Conservation (phyloP, 768 basidiomycete genomes). For the Tricholomella constricta region DNA sequence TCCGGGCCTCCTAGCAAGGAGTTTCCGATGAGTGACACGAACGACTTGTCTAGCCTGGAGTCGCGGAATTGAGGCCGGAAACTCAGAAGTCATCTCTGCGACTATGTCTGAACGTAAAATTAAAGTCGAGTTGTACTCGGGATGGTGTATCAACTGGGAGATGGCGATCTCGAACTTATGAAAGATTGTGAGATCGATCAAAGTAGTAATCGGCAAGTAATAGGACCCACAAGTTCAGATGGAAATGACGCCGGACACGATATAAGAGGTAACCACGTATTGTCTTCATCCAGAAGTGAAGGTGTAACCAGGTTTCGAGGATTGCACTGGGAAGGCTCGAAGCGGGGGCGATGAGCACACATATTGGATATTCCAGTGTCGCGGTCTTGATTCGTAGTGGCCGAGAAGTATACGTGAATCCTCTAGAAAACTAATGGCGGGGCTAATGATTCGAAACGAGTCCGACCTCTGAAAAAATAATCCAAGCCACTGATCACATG, state of each 20-base stretch:
- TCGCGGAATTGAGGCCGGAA: slow-evolving; percentile 35
- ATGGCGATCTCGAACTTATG: slow-evolving; percentile 74
- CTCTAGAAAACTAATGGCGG: no score
- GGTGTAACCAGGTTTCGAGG: background rate
- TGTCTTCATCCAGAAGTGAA: slow-evolving; percentile 6
- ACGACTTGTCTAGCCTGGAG: slow-evolving; percentile 40
- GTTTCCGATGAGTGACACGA: slow-evolving; percentile 61
- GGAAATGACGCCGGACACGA: slow-evolving; percentile 45
- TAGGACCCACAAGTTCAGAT: slow-evolving; percentile 39
- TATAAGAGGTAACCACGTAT: slow-evolving; percentile 37
- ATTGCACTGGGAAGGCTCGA: slow-evolving; percentile 18
- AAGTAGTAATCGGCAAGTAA: background rate
- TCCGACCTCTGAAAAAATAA: no score
- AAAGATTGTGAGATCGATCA: background rate
- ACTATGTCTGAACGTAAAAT: slow-evolving; percentile 83
- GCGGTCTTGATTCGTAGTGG: no score
- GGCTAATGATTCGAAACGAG: no score
- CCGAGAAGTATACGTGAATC: no score
- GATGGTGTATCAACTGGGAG: slow-evolving; percentile 78
- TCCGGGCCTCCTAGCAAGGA: slow-evolving; percentile 78
- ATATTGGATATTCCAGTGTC: no score
- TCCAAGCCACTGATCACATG: background rate
- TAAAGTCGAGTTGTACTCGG: slow-evolving; percentile 90
- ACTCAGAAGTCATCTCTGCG: slow-evolving; percentile 35
- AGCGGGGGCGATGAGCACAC: slow-evolving; percentile 18